A percentile compares a stretch with the other conserved stretches of the same genome.
Evolutionary conservation across 1,284 basidiomycete genomes (phyloP).

Genomic region (Lignosus rhinocerotis): DNA sequence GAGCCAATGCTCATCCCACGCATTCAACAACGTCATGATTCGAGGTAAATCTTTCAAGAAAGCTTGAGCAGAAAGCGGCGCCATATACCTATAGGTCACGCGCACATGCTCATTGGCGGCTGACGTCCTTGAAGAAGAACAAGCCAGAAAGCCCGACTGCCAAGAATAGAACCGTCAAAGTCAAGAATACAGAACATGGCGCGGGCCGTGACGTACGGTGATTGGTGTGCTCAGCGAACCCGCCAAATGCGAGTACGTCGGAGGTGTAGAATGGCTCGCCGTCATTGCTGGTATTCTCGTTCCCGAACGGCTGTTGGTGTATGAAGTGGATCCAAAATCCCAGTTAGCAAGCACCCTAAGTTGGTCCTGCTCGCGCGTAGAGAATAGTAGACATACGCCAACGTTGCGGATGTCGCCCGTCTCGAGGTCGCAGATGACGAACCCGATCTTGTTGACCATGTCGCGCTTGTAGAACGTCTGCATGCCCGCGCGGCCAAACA

Average conservation of each 20-base stretch:
- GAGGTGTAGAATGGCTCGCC: conserved; percentile 15
- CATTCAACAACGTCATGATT: too few relatives aligned
- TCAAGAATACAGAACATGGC: too few relatives aligned
- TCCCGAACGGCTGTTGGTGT: conserved; percentile 17
- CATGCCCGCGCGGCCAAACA: conserved; percentile 18
- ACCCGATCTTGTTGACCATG: conserved; percentile 17
- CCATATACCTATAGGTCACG: neutral
- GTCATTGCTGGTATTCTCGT: conserved; percentile 11
- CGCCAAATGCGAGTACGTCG: conserved; percentile 16
- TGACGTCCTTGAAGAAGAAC: conserved; percentile 17
- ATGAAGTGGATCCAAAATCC: too few relatives aligned
- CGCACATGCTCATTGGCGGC: neutral
- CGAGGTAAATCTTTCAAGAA: too few relatives aligned
- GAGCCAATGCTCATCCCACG: too few relatives aligned
- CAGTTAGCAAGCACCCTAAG: neutral
- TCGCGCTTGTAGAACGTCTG: conserved; percentile 17
- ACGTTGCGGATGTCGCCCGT: conserved; percentile 9
- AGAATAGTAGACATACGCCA: conserved; percentile 6
- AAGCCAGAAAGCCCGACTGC: conserved; percentile 17
- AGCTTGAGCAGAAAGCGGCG: too few relatives aligned
- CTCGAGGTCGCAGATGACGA: conserved; percentile 17
- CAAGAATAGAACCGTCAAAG: neutral
- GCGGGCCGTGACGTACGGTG: neutral
- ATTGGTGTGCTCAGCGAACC: conserved; percentile 8
- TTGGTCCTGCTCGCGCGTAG: neutral